Conservation (phyloP, 2,329 filamentous ascomycete species). For the Acrocalymma vagum region DNA sequence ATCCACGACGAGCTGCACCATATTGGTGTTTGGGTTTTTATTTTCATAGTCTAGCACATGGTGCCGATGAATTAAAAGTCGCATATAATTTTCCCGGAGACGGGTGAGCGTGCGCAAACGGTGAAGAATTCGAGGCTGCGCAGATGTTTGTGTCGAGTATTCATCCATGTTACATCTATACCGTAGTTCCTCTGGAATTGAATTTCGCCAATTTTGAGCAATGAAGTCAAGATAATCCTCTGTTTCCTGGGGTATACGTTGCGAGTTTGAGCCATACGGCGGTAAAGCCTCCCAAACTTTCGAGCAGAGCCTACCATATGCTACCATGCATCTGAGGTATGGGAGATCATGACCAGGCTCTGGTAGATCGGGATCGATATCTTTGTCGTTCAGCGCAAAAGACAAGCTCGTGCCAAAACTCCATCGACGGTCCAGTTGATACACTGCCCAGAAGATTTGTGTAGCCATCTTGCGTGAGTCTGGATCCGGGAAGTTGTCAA, state of each 20-base stretch:
- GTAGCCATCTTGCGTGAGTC: constrained; percentile 19
- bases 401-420: constrained; percentile 30
- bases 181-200: constrained; percentile 22
- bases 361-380: constrained; percentile 28
- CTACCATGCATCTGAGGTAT: constrained; percentile 26
- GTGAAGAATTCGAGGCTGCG: constrained; percentile 21
- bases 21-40: constrained; percentile 17
- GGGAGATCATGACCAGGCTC: constrained; percentile 24
- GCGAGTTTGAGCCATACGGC: constrained; percentile 23
- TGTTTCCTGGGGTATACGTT: constrained; percentile 27
- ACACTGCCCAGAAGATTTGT: constrained; percentile 29
- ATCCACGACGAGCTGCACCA: constrained; percentile 22
- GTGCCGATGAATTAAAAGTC: constrained; percentile 25
- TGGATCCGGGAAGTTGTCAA: constrained; percentile 24
- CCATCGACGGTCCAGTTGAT: constrained; percentile 29
- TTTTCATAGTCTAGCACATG: constrained; percentile 28
- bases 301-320: constrained; percentile 26
- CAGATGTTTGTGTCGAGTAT: no score
- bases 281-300: constrained; percentile 30
- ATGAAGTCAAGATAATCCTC: constrained; percentile 31
- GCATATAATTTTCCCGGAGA: constrained; percentile 27
- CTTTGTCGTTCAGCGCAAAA: constrained; percentile 26
- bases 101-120: constrained; percentile 24
- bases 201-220: constrained; percentile 25
- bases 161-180: no score